Evolutionary conservation across 2,329 filamentous ascomycete species (phyloP).

Genomic region (Diaporthe sp.): DNA sequence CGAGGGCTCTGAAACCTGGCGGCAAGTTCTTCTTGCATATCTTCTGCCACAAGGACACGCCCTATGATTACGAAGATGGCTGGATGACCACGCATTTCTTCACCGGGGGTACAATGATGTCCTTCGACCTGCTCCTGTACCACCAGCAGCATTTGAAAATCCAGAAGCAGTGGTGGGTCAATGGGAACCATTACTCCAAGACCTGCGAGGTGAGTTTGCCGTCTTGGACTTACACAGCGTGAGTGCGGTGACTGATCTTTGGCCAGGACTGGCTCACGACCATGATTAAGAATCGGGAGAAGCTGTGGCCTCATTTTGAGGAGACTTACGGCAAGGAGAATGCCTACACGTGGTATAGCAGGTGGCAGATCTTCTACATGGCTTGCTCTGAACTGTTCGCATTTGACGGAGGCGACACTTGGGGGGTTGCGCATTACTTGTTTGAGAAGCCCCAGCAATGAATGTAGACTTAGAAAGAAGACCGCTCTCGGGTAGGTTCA

Average conservation of each 20-base stretch:
- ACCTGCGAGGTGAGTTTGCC: conserved; percentile 71
- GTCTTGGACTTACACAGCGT: no score
- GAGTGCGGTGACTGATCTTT: conserved; percentile 3
- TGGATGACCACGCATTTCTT: conserved; percentile 85
- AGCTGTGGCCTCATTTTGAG: conserved; percentile 74
- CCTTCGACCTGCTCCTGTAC: conserved; percentile 74
- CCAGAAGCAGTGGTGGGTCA: conserved; percentile 79
- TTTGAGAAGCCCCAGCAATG: conserved; percentile 68
- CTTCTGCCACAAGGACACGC: conserved; percentile 73
- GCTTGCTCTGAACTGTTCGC: conserved; percentile 75
- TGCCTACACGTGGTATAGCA: conserved; percentile 73
- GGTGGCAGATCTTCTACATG: conserved; percentile 81
- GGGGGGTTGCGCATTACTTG: conserved; percentile 77
- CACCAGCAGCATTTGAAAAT: conserved; percentile 75
- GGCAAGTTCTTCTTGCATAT: conserved; percentile 80
- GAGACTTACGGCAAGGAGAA: conserved; percentile 75
- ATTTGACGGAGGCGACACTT: conserved; percentile 74
- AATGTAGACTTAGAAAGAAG: conserved; percentile 17
- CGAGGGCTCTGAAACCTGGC: conserved; percentile 68
- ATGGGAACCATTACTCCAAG: conserved; percentile 75
- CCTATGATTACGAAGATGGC: conserved; percentile 78
- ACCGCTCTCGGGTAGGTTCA: conserved; percentile 8
- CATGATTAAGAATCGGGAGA: conserved; percentile 70
- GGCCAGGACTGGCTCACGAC: conserved; percentile 71
- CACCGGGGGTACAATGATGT: conserved; percentile 80